Percentiles rank a stretch among this genome's conserved stretches.
phyloP scores from a whole-genome alignment of 1,284 basidiomycete species.

The Leccinum solheimii region DNA sequence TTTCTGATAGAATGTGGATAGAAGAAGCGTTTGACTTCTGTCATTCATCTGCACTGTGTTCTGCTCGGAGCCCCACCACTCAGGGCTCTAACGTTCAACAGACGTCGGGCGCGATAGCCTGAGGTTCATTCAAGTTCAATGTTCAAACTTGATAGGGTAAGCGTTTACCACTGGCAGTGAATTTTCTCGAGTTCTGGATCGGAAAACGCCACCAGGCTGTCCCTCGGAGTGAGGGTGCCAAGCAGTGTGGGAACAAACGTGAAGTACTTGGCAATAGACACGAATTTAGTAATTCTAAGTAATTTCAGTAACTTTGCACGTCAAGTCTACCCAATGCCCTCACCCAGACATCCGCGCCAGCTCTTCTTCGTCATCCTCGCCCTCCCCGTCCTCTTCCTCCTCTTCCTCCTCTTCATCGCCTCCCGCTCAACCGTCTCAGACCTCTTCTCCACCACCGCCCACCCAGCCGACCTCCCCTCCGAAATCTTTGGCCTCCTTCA shows the following conservation, averaged over 20 bases:
- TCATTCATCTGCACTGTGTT: not conserved
- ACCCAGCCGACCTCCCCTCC: conserved; percentile 35
- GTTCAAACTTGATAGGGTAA: not conserved
- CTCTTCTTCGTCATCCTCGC: conserved; percentile 35
- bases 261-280: too few relatives aligned
- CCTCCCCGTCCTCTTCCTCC: conserved; percentile 31
- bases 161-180: not conserved
- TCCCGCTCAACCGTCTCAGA: conserved; percentile 29
- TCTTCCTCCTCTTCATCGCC: conserved; percentile 34
- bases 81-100: not conserved
- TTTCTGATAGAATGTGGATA: not conserved
- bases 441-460: conserved; percentile 38
- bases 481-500: conserved; percentile 70
- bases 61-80: not conserved
- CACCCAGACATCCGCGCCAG: conserved; percentile 45
- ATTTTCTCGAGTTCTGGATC: not conserved
- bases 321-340: conserved; percentile 7
- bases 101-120: not conserved
- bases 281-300: too few relatives aligned
- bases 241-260: too few relatives aligned
- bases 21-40: not conserved
- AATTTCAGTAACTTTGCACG: not conserved
- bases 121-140: not conserved
- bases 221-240: too few relatives aligned
- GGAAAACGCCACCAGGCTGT: not conserved